These are phyloP conservation scores for Candida morakotiae DNA, from an alignment of 805 yeast genomes.

Conservation along the genomic window DNA sequence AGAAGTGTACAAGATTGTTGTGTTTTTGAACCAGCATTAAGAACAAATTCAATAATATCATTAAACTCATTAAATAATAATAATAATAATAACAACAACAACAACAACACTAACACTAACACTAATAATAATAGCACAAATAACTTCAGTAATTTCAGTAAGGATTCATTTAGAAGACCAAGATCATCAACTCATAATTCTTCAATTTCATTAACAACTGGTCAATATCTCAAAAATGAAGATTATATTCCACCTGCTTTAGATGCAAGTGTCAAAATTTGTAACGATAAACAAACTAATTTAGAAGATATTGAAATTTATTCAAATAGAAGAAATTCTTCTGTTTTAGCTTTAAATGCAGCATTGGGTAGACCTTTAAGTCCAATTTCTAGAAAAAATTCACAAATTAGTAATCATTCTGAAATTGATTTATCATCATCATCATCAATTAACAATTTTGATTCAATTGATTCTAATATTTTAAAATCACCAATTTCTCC, in stretches of 20 bases:
- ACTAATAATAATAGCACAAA: background rate
- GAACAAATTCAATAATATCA: slow-evolving; percentile 9
- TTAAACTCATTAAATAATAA: background rate
- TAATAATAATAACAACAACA: background rate
- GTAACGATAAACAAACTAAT: slow-evolving; percentile 56
- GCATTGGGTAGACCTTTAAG: slow-evolving; percentile 43
- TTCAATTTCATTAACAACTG: slow-evolving; percentile 20
- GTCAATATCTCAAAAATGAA: slow-evolving; percentile 39
- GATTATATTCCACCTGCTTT: slow-evolving; percentile 78
- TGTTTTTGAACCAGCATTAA: slow-evolving; percentile 10
- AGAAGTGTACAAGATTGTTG: slow-evolving; percentile 37
- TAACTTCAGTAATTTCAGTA: background rate
- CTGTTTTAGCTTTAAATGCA: slow-evolving; percentile 45
- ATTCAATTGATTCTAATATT: background rate
- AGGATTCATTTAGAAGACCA: slow-evolving; percentile 12
- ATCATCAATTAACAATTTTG: background rate
- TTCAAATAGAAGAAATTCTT: slow-evolving; percentile 51
- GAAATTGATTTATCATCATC: background rate
- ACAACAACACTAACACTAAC: background rate
- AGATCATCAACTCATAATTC: slow-evolving; percentile 20
- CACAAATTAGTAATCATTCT: slow-evolving; percentile 9
- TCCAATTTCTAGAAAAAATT: slow-evolving; percentile 37
- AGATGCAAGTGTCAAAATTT: slow-evolving; percentile 63
- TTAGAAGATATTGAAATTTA: slow-evolving; percentile 70
- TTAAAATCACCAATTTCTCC: slow-evolving; percentile 16